These are phyloP conservation scores for Leptographium galeiforme DNA, from an alignment of 2,329 filamentous ascomycete genomes.

Conservation along the genomic window DNA sequence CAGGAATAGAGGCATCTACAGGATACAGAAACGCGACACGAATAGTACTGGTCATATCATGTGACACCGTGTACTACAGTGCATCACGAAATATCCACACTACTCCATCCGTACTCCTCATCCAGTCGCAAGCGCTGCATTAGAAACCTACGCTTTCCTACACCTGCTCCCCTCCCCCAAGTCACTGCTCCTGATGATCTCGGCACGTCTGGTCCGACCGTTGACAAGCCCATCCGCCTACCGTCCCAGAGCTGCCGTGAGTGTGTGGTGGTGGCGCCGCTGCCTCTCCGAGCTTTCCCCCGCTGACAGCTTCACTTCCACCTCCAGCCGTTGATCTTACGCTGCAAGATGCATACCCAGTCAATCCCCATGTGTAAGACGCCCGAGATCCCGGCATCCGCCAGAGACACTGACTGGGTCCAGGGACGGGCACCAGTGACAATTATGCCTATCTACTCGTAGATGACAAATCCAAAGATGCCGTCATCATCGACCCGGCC, in stretches of 20 bases:
- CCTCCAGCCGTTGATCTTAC: not conserved
- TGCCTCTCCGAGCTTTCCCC: not conserved
- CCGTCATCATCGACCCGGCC: slow-evolving; percentile 68
- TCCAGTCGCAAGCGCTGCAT: not conserved
- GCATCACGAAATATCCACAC: not conserved
- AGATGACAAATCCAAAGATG: slow-evolving; percentile 66
- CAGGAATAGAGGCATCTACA: not conserved
- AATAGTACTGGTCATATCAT: not conserved
- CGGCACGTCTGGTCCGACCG: slow-evolving; percentile 1
- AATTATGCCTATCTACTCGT: slow-evolving; percentile 79
- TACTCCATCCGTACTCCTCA: not conserved
- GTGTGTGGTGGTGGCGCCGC: not conserved
- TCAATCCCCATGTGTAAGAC: slow-evolving; percentile 76
- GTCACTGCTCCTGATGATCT: not conserved
- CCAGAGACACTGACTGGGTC: not conserved
- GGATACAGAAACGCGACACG: not conserved
- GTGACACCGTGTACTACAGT: not conserved
- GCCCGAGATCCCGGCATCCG: not conserved
- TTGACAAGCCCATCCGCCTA: not conserved
- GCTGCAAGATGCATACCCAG: slow-evolving; percentile 65
- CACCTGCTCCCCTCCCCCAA: not conserved
- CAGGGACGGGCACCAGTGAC: slow-evolving; percentile 64
- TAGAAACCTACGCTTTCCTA: not conserved
- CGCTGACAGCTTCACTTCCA: not conserved
- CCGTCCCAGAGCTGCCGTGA: not conserved